Evolutionary conservation across 2,329 filamentous ascomycete species (phyloP), one percentile per base, ranked within the genome.

Genomic region (Aureobasidium leucospermi): DNA sequence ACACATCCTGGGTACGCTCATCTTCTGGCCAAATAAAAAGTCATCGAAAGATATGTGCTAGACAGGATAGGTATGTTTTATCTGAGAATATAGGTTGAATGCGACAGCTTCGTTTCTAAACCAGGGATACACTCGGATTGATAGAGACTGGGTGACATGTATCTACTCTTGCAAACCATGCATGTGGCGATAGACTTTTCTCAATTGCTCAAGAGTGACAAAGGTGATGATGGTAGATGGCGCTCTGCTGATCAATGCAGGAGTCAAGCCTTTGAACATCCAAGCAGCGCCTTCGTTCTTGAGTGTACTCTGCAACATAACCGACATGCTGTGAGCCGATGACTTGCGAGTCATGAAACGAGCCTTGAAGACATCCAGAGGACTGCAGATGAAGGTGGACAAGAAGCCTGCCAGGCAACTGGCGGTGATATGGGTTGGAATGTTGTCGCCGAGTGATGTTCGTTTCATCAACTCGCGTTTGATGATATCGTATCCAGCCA

Each of bases 351-450:
- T 64, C 63, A 66, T 66, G 19, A 65, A 42, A 4, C 64, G 62
- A 9, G 64, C 64, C 36, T 66, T 66, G 61, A 66, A 65, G 11
- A 66, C 64, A 46, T 66, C 64, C 15, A 65, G 51, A 15, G 64
- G 64, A 49, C 59, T 66, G 64, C 64, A 66, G n/a, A 66, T 60
- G 45, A 66, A 63, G 16, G 64, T 66, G 28, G 64, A 66, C 13
- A 66, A 51, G 45, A 66, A 66, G 31, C 64, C 64, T 36, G 64
- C 63, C 55, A 66, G 43, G 52, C 64, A 66, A 51, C 61, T 63
- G 23, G 63, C 63, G 10, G 62, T 59, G 42, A 66, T 64, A 31
- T 66, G 64, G 11, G 63, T 62, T 3, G 63, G 61, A 8, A 65
- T 46, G 13, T 62, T 47, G 48, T 66, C 64, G 32, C 58, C 59